These are phyloP conservation scores for Chlamydomonas applanata DNA, from an alignment of 139 green algal species.

Conservation along the genomic window DNA sequence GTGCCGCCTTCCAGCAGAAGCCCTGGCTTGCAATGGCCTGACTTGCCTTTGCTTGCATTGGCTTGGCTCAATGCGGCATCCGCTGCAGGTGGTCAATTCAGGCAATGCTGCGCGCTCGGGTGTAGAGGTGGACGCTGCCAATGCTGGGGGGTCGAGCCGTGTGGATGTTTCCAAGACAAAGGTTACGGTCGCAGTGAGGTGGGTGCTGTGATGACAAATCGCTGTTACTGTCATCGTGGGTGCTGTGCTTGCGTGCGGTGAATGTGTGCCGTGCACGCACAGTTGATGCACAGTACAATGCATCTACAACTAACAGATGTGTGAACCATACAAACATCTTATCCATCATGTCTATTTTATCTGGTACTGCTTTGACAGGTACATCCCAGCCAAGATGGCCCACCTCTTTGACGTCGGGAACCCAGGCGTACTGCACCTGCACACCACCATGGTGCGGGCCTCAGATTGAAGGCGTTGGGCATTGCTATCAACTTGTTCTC, in stretches of 20 bases:
- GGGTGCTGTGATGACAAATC: not conserved
- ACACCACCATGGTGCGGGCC: not conserved
- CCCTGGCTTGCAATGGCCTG: too few relatives aligned
- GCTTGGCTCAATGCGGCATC: too few relatives aligned
- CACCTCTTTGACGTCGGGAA: not conserved
- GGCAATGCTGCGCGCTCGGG: not conserved
- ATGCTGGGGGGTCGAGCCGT: not conserved
- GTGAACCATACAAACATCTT: not conserved
- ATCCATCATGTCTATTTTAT: not conserved
- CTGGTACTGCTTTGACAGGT: not conserved
- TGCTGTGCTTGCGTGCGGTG: not conserved
- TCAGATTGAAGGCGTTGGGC: not conserved
- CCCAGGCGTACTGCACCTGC: not conserved
- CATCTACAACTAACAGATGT: not conserved
- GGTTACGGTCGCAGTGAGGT: not conserved
- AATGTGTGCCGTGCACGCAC: not conserved
- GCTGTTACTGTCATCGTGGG: not conserved
- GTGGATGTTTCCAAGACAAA: not conserved
- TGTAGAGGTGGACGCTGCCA: not conserved
- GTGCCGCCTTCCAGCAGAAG: too few relatives aligned
- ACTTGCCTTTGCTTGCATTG: too few relatives aligned
- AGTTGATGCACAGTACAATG: not conserved
- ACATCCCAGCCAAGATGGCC: slow-evolving; percentile 1
- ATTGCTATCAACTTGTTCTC: not conserved
- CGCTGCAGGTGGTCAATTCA: not conserved